Evolutionary conservation across 257 asterid genomes (phyloP).

Genomic region (Solanum pennellii): DNA sequence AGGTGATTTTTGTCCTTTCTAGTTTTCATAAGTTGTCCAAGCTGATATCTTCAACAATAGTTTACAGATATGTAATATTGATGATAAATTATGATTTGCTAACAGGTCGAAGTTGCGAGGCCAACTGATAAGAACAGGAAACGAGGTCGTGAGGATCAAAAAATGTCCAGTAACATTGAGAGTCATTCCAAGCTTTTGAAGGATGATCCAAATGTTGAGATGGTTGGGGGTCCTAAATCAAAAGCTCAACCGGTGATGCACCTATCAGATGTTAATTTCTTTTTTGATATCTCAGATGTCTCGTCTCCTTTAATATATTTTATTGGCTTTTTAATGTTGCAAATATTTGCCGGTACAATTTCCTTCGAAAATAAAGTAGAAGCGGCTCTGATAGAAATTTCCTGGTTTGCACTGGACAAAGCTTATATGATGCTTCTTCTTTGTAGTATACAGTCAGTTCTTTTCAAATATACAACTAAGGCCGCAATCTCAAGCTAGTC

Average conservation of each 20-base stretch:
- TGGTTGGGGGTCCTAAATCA: constrained; percentile 14
- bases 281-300: not conserved
- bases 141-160: constrained; percentile 61
- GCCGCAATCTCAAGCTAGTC: not conserved
- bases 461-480: not conserved
- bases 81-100: constrained; percentile 7
- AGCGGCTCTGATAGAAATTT: not conserved
- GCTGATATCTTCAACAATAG: not conserved
- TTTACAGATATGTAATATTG: not conserved
- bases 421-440: not conserved
- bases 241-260: constrained; percentile 29
- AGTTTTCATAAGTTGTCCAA: not conserved
- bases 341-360: not conserved
- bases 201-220: constrained; percentile 12
- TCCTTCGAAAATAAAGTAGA: not conserved
- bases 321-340: not conserved
- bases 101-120: constrained; percentile 88
- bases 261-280: not conserved
- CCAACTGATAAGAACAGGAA: constrained; percentile 66
- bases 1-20: constrained; percentile 31
- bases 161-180: constrained; percentile 21
- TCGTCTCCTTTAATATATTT: not conserved
- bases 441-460: not conserved
- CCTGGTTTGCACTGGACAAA: not conserved
- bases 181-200: constrained; percentile 33